phyloP scores from a whole-genome alignment of 2,329 filamentous ascomycete species.

The Monosporascus sp. region DNA sequence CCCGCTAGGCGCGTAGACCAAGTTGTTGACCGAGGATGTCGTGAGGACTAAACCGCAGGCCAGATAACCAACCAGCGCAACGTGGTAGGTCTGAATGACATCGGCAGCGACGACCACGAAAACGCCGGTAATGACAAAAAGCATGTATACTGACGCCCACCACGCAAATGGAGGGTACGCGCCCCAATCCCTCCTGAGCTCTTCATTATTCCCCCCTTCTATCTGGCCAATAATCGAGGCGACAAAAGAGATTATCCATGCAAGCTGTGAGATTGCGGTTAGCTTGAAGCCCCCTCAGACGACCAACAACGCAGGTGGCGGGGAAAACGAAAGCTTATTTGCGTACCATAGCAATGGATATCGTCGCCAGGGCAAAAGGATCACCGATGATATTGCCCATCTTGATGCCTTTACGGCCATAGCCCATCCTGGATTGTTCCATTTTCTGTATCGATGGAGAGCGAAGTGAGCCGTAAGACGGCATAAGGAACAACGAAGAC shows the following conservation, averaged over 20 bases:
- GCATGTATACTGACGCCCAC: constrained; percentile 84
- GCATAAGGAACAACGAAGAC: constrained; percentile 51
- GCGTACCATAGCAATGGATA: constrained; percentile 86
- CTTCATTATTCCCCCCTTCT: constrained; percentile 24
- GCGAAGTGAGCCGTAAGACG: constrained; percentile 65
- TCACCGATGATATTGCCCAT: constrained; percentile 90
- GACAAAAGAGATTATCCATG: constrained; percentile 91
- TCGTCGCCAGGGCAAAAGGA: constrained; percentile 89
- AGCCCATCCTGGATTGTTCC: constrained; percentile 59
- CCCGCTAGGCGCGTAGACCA: constrained; percentile 71
- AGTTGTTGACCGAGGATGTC: constrained; percentile 77
- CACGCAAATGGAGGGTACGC: constrained; percentile 81
- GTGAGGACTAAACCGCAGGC: constrained; percentile 77
- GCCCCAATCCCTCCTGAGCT: constrained; percentile 26
- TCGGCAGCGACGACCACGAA: constrained; percentile 80
- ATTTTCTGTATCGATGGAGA: constrained; percentile 77
- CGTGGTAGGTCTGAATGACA: constrained; percentile 80
- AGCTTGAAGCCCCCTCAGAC: constrained; percentile 2
- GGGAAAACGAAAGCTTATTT: constrained; percentile 11
- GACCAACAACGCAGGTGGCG: constrained; percentile 1
- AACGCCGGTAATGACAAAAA: constrained; percentile 76
- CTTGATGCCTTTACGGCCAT: constrained; percentile 57
- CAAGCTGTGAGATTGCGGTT: constrained; percentile 55
- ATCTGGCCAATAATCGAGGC: constrained; percentile 70
- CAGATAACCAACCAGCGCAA: constrained; percentile 85